Conservation (phyloP, 2,329 filamentous ascomycete species). For the Aplosporella prunicola region DNA sequence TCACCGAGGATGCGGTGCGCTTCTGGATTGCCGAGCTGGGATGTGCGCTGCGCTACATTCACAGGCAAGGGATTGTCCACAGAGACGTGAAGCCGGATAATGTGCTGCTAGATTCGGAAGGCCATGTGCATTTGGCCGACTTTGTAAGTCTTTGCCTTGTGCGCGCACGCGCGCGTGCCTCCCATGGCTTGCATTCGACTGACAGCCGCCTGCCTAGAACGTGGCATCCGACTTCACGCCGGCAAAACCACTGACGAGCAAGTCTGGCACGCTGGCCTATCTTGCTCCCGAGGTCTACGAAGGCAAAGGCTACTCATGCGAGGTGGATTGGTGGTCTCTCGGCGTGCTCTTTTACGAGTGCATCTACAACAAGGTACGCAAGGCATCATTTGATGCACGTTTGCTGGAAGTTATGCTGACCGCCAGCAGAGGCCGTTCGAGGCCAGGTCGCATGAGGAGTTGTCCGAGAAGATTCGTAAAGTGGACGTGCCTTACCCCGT, state of each 20-base stretch:
- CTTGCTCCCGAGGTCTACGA: slow-evolving; percentile 91
- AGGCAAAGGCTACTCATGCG: slow-evolving; percentile 77
- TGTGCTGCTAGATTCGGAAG: slow-evolving; percentile 32
- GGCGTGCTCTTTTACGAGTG: slow-evolving; percentile 99
- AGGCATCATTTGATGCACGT: not conserved
- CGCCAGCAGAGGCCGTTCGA: slow-evolving; percentile 73
- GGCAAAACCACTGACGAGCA: slow-evolving; percentile 78
- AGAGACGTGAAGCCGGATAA: slow-evolving; percentile 36
- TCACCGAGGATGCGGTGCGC: slow-evolving; percentile 90
- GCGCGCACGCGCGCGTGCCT: not conserved
- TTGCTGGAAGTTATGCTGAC: not conserved
- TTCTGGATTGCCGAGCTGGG: slow-evolving; percentile 96
- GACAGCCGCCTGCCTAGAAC: slow-evolving; percentile 55
- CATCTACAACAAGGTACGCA: slow-evolving; percentile 86
- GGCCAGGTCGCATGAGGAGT: slow-evolving; percentile 70
- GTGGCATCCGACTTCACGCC: slow-evolving; percentile 89
- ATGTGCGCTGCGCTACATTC: slow-evolving; percentile 61
- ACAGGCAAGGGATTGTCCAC: slow-evolving; percentile 34
- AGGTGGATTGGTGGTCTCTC: slow-evolving; percentile 97
- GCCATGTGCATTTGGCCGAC: slow-evolving; percentile 90
- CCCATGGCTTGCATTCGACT: not conserved
- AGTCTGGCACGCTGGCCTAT: slow-evolving; percentile 92
- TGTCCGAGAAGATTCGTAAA: slow-evolving; percentile 72
- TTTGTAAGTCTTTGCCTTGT: slow-evolving; percentile 57
- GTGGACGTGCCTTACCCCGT: slow-evolving; percentile 82